Percentiles rank a stretch among this genome's conserved stretches.
phyloP scores from a whole-genome alignment of 495 filamentous ascomycete genomes.

The Penicillium manginii region DNA sequence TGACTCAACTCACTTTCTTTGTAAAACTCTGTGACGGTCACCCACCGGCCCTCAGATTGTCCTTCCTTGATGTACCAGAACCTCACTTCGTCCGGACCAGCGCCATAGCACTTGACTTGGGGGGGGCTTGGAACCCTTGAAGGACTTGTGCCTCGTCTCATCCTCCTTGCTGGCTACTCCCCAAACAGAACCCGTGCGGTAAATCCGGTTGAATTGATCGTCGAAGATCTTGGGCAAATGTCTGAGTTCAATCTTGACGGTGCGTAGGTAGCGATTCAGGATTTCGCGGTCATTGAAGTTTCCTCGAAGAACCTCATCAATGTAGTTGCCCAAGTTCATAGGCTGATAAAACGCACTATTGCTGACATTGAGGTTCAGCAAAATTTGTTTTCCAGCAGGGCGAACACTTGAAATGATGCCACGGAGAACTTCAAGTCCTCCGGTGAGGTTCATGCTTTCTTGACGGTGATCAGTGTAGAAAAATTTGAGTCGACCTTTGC shows the following conservation, averaged over 20 bases:
- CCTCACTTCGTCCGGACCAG: constrained; percentile 14
- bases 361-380: constrained; percentile 54
- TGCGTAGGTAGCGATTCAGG: constrained; percentile 15
- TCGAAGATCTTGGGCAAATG: constrained; percentile 11
- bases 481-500: constrained; percentile 23
- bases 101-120: not conserved
- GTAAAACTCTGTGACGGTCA: constrained; percentile 25
- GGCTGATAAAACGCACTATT: constrained; percentile 47
- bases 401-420: constrained; percentile 55
- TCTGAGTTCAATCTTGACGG: constrained; percentile 14
- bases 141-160: not conserved
- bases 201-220: not conserved
- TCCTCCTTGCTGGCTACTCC: constrained; percentile 10
- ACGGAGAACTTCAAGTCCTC: constrained; percentile 45
- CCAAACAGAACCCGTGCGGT: constrained; percentile 12
- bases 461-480: constrained; percentile 24
- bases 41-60: not conserved
- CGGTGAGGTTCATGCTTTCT: constrained; percentile 27
- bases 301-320: constrained; percentile 14
- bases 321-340: constrained; percentile 27
- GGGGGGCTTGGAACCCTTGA: constrained; percentile 4
- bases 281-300: not conserved
- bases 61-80: constrained; percentile 15
- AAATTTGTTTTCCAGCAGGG: constrained; percentile 36
- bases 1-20: constrained; percentile 10